These are phyloP conservation scores for Francoa sonchifolia DNA, from an alignment of 441 rosid genomes.

Conservation along the genomic window DNA sequence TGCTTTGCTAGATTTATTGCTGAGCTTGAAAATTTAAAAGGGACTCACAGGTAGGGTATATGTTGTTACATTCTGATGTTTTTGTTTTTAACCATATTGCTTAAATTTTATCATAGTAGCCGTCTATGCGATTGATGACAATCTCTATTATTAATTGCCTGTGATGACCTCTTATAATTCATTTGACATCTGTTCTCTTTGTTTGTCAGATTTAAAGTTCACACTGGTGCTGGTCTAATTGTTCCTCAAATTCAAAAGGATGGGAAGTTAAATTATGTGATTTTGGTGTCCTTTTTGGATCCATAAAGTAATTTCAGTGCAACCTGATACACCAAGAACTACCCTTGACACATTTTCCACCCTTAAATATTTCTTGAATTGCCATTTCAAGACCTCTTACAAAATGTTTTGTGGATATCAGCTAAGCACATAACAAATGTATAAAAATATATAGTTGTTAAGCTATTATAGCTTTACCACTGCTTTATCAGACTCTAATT, in stretches of 20 bases:
- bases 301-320: neutral
- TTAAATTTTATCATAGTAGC: neutral
- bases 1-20: slow-evolving; percentile 87
- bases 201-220: slow-evolving; percentile 47
- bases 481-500: slow-evolving; percentile 1
- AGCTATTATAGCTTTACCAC: neutral
- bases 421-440: neutral
- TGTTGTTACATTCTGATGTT: neutral
- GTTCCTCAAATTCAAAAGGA: slow-evolving; percentile 82
- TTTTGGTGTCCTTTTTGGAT: neutral
- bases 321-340: neutral
- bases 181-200: neutral
- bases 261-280: slow-evolving; percentile 33
- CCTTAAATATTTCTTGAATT: neutral
- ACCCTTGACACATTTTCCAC: neutral
- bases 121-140: neutral
- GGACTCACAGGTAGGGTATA: slow-evolving; percentile 28
- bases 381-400: neutral
- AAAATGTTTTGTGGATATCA: neutral
- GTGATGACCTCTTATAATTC: neutral
- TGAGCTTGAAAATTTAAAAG: slow-evolving; percentile 62
- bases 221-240: slow-evolving; percentile 90
- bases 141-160: neutral
- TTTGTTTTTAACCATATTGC: neutral
- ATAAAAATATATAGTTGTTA: neutral